These are phyloP conservation scores for Daldinia grandis DNA, from an alignment of 495 filamentous ascomycete genomes.

Conservation along the genomic window DNA sequence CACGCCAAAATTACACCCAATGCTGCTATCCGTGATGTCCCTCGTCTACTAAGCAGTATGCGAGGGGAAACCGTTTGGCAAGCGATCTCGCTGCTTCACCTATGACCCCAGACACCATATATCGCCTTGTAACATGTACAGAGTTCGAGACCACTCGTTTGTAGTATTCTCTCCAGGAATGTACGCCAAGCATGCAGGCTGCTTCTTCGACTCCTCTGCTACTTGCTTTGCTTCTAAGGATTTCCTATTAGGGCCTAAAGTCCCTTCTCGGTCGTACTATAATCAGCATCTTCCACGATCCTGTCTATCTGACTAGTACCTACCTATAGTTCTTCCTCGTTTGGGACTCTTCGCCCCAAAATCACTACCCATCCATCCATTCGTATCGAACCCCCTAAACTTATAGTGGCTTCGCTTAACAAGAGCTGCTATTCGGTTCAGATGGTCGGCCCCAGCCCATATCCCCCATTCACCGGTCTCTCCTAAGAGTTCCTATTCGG, in stretches of 20 bases:
- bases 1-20: conserved; percentile 20
- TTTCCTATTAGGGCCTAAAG: conserved; percentile 4
- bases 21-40: conserved; percentile 31
- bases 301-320: background rate
- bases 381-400: conserved; percentile 2
- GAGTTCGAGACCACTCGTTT: background rate
- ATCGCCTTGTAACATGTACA: conserved; percentile 5
- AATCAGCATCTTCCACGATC: conserved; percentile 2
- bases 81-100: background rate
- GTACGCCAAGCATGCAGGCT: conserved; percentile 7
- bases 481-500: background rate
- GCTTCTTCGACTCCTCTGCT: background rate
- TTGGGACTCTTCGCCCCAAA: conserved; percentile 16
- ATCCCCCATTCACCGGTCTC: background rate
- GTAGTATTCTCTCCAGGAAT: conserved; percentile 1
- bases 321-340: conserved; percentile 8
- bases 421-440: background rate
- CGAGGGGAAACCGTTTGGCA: background rate
- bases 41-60: background rate
- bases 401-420: background rate
- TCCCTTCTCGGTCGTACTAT: conserved; percentile 8
- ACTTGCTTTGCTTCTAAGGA: background rate
- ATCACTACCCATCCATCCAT: conserved; percentile 1
- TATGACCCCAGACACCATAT: conserved; percentile 8
- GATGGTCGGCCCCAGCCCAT: background rate